phyloP scores from a whole-genome alignment of 495 filamentous ascomycete genomes.

The Penicillium mononematosum region DNA sequence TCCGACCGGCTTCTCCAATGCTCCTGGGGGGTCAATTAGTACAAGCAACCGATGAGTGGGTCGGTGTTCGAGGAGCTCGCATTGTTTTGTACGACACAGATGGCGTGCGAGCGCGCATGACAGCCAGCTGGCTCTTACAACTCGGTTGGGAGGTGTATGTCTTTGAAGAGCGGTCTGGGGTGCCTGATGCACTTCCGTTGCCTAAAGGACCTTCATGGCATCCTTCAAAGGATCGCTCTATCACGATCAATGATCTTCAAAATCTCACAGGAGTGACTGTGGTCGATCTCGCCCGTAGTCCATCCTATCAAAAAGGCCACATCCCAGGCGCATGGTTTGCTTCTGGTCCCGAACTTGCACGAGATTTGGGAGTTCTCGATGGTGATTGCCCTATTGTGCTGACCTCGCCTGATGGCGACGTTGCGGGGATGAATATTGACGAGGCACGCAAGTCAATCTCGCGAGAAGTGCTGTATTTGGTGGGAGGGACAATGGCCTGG shows the following conservation, averaged over 20 bases:
- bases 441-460: conserved; percentile 5
- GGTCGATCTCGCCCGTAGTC: conserved; percentile 30
- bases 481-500: conserved; percentile 27
- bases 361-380: conserved; percentile 15
- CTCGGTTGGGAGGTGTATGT: conserved; percentile 32
- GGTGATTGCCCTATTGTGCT: conserved; percentile 23
- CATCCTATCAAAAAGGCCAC: conserved; percentile 26
- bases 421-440: conserved; percentile 40
- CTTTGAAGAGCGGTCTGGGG: conserved; percentile 2
- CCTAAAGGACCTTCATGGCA: conserved; percentile 7
- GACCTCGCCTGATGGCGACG: conserved; percentile 33
- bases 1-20: conserved; percentile 24
- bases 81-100: conserved; percentile 31
- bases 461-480: conserved; percentile 18
- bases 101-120: conserved; percentile 27
- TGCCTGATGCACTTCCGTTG: conserved; percentile 7
- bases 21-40: conserved; percentile 32
- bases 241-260: conserved; percentile 13
- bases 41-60: conserved; percentile 31
- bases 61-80: conserved; percentile 26
- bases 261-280: conserved; percentile 13
- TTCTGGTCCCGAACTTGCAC: conserved; percentile 26
- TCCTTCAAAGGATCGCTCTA: neutral
- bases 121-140: conserved; percentile 28
- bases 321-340: conserved; percentile 29